A percentile compares a stretch with the other conserved stretches of the same genome.
Conservation (phyloP, 78 protist genomes). For the Protostelium mycophagum region DNA sequence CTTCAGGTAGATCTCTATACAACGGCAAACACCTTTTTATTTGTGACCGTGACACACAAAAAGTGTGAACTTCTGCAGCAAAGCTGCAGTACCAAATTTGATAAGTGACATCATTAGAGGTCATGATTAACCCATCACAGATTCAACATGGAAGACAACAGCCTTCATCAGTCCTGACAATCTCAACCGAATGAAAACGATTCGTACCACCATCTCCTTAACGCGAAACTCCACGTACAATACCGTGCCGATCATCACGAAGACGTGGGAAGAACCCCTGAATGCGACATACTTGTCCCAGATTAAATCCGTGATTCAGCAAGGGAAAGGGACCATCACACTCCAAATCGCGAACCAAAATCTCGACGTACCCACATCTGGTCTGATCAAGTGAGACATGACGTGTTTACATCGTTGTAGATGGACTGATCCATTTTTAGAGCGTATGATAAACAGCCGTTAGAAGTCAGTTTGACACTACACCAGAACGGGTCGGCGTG, state of each 20-base stretch:
- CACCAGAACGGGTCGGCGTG: no score
- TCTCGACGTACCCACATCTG: neutral
- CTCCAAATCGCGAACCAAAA: neutral
- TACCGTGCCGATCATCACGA: neutral
- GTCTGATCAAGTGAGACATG: neutral
- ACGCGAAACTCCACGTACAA: neutral
- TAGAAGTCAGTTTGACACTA: neutral
- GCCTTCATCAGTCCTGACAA: neutral
- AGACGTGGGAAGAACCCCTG: neutral
- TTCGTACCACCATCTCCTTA: neutral
- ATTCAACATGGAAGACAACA: neutral
- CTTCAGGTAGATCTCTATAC: no score
- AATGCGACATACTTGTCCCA: neutral
- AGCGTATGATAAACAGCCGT: no score
- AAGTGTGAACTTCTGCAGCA: no score
- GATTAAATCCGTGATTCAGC: neutral
- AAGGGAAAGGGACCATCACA: neutral
- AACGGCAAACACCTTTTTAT: no score
- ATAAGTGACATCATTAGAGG: neutral
- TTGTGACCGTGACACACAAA: no score
- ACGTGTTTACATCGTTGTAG: neutral
- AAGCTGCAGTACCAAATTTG: neutral
- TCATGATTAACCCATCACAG: neutral
- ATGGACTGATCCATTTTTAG: no score
- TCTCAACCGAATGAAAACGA: neutral